Evolutionary conservation across 2,329 filamentous ascomycete species (phyloP).

Genomic region (Septoria petroselini): DNA sequence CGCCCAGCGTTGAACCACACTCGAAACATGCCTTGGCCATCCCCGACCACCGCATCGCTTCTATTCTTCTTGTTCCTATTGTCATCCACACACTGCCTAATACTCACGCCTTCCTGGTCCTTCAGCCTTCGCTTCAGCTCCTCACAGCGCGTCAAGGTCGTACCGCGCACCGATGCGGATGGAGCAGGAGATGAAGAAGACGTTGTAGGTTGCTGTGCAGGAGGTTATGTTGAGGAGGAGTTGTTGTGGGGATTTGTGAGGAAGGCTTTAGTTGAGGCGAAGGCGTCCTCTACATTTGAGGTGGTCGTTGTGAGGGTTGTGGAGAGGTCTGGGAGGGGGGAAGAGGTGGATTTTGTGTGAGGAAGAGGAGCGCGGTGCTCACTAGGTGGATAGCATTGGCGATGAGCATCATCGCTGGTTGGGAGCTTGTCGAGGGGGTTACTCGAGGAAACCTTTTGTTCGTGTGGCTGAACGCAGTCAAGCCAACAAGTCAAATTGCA

Average conservation of each 20-base stretch:
- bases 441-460: too few relatives aligned
- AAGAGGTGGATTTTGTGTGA: too few relatives aligned
- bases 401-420: too few relatives aligned
- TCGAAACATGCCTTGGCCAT: slow-evolving; percentile 2
- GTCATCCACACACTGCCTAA: slow-evolving; percentile 11
- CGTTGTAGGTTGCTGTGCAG: slow-evolving; percentile 9
- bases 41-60: too few relatives aligned
- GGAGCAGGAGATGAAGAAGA: slow-evolving; percentile 12
- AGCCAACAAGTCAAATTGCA: too few relatives aligned
- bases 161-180: slow-evolving; percentile 4
- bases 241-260: neutral
- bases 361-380: too few relatives aligned
- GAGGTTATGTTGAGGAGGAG: neutral
- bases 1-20: slow-evolving; percentile 9
- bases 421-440: too few relatives aligned
- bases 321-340: too few relatives aligned
- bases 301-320: neutral
- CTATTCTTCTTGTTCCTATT: neutral
- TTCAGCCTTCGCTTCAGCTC: neutral
- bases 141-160: neutral
- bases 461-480: too few relatives aligned
- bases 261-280: slow-evolving; percentile 1
- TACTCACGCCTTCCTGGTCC: neutral
- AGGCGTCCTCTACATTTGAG: neutral
- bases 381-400: too few relatives aligned